Percentiles rank a stretch among this genome's conserved stretches.
phyloP scores from a whole-genome alignment of 768 basidiomycete genomes.

The Amanita polypyramis region DNA sequence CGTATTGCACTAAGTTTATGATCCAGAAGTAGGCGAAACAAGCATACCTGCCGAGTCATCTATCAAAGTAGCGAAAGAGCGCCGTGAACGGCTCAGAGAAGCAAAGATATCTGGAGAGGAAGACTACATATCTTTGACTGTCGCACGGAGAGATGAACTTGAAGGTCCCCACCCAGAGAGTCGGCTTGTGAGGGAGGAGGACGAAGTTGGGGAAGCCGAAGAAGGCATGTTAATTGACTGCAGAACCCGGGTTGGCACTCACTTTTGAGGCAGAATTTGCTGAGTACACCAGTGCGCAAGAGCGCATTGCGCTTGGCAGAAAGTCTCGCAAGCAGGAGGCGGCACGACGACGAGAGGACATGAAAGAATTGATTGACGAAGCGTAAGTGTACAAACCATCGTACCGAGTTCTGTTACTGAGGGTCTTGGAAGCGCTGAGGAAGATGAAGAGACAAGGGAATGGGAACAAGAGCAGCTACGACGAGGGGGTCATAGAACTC shows the following conservation, averaged over 20 bases:
- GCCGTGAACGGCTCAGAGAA: conserved; percentile 56
- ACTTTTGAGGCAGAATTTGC: conserved; percentile 50
- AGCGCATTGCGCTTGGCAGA: conserved; percentile 78
- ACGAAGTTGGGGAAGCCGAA: conserved; percentile 80
- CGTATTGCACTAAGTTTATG: conserved; percentile 2
- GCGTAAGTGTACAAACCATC: conserved; percentile 39
- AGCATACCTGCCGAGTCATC: conserved; percentile 62
- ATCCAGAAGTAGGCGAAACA: conserved; percentile 28
- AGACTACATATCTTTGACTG: conserved; percentile 73
- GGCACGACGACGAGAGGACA: conserved; percentile 50
- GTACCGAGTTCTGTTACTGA: neutral
- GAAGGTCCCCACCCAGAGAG: conserved; percentile 81
- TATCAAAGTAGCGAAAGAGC: conserved; percentile 65
- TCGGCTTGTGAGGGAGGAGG: conserved; percentile 74
- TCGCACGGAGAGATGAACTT: conserved; percentile 43
- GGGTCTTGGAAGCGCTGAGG: conserved; percentile 44
- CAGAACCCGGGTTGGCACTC: neutral
- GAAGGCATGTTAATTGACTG: conserved; percentile 45
- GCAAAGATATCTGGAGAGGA: conserved; percentile 36
- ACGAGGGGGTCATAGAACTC: conserved; percentile 51
- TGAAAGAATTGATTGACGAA: conserved; percentile 76
- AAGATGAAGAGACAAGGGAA: conserved; percentile 75
- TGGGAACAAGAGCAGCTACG: conserved; percentile 83
- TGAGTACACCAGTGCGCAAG: conserved; percentile 81
- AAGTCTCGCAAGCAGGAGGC: conserved; percentile 69